These are phyloP conservation scores for Gamsiella multidivaricata DNA, from an alignment of 192 early-diverging fungal species.

Conservation along the genomic window DNA sequence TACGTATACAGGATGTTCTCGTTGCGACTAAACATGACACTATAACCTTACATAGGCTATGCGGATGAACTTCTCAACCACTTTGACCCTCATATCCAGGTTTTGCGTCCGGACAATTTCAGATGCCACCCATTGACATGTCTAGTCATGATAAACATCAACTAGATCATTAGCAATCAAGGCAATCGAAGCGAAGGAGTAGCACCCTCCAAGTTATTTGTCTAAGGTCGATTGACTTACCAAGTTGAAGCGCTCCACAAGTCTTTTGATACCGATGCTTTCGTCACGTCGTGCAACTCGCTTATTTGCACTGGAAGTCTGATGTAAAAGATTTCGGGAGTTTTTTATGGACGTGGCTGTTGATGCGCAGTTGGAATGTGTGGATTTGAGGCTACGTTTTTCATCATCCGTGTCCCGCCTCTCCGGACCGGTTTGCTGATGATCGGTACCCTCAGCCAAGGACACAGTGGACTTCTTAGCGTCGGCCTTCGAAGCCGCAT, in stretches of 20 bases:
- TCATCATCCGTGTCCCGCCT: neutral
- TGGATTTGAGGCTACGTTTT: neutral
- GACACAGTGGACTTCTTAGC: neutral
- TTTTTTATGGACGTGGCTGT: neutral
- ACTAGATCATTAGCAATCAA: neutral
- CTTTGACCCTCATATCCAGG: constrained; percentile 58
- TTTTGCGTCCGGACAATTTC: constrained; percentile 61
- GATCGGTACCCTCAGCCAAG: neutral
- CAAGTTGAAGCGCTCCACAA: constrained; percentile 45
- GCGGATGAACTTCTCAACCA: constrained; percentile 73
- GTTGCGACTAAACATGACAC: no score
- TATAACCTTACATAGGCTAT: constrained; percentile 70
- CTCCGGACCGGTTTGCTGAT: no score
- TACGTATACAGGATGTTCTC: no score
- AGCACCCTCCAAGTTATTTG: no score
- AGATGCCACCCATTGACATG: constrained; percentile 68
- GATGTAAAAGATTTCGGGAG: neutral
- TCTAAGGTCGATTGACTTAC: constrained; percentile 32
- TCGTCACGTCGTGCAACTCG: neutral
- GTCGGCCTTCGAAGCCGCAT: constrained; percentile 3
- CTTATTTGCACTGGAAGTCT: neutral
- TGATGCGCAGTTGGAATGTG: neutral
- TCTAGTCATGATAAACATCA: constrained; percentile 4
- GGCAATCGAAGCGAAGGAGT: no score
- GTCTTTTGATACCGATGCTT: constrained; percentile 17